Evolutionary conservation across 345 rosid genomes (phyloP).

Genomic region (Salix caprea): DNA sequence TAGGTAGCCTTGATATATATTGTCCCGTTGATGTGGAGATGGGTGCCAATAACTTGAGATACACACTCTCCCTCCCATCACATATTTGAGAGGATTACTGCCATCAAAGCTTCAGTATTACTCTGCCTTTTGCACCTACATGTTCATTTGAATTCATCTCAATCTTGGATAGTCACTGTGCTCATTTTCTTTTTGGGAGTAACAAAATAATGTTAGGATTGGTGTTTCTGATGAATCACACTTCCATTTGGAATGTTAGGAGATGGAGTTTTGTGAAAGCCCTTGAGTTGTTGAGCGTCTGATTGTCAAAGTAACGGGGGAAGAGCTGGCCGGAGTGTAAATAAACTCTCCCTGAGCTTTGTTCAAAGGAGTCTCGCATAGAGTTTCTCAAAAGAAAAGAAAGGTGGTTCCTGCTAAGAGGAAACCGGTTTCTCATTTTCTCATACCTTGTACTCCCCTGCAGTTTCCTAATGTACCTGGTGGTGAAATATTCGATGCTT

Average conservation of each 20-base stretch:
- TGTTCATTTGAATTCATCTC: neutral
- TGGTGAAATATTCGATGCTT: neutral
- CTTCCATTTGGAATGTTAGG: slow-evolving; percentile 30
- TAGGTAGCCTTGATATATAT: neutral
- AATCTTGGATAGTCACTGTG: neutral
- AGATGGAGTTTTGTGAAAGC: slow-evolving; percentile 50
- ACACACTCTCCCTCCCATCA: neutral
- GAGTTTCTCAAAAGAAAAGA: neutral
- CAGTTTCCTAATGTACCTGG: neutral
- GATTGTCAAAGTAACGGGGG: slow-evolving; percentile 12
- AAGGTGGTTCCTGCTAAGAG: neutral
- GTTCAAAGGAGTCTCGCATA: neutral
- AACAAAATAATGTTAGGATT: neutral
- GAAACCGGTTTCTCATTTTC: slow-evolving; percentile 10
- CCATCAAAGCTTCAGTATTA: neutral
- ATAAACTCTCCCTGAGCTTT: slow-evolving; percentile 21
- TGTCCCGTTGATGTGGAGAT: neutral
- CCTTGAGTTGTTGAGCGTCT: slow-evolving; percentile 20
- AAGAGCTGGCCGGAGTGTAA: slow-evolving; percentile 15
- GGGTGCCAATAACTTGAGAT: neutral
- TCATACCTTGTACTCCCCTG: neutral
- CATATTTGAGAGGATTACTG: neutral
- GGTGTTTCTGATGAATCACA: neutral
- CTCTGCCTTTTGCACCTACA: neutral
- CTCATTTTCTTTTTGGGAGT: neutral